Percentiles rank a stretch among this genome's conserved stretches.
phyloP scores from a whole-genome alignment of 495 filamentous ascomycete species.

The Lophiostoma macrostomum region DNA sequence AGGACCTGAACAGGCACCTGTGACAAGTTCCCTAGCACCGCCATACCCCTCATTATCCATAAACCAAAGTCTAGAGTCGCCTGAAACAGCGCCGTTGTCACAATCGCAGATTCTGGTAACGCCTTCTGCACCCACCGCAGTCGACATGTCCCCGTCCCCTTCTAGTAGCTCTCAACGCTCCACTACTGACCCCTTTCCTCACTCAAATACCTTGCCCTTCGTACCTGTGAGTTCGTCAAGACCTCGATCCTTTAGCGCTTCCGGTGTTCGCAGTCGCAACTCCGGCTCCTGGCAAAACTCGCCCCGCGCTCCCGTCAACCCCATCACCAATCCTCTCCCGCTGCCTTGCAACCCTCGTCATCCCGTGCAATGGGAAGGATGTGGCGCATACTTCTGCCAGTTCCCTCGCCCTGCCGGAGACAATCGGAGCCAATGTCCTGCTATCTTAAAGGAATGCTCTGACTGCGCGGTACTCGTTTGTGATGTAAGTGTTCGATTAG shows the following conservation, averaged over 20 bases:
- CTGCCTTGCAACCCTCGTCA: constrained; percentile 43
- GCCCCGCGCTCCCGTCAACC: constrained; percentile 4
- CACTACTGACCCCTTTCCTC: constrained; percentile 8
- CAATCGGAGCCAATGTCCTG: constrained; percentile 50
- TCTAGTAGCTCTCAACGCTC: constrained; percentile 19
- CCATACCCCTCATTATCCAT: background rate
- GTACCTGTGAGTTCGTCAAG: constrained; percentile 24
- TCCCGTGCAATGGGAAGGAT: constrained; percentile 54
- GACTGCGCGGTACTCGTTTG: constrained; percentile 57
- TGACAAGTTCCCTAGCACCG: constrained; percentile 9
- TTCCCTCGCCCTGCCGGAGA: constrained; percentile 51
- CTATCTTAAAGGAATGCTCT: constrained; percentile 52
- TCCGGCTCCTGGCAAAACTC: constrained; percentile 14
- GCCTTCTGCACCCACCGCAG: constrained; percentile 9
- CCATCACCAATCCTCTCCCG: constrained; percentile 35
- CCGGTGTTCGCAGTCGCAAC: constrained; percentile 26
- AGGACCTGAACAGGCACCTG: constrained; percentile 9
- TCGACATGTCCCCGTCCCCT: constrained; percentile 28
- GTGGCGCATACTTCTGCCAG: constrained; percentile 58
- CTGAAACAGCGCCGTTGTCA: constrained; percentile 14
- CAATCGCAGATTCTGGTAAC: constrained; percentile 32
- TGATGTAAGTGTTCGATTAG: constrained; percentile 40
- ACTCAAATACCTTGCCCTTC: constrained; percentile 14
- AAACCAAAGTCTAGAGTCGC: constrained; percentile 1
- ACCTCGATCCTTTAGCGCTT: constrained; percentile 34